phyloP scores from a whole-genome alignment of 2,329 filamentous ascomycete genomes.

The Ilyonectria destructans region DNA sequence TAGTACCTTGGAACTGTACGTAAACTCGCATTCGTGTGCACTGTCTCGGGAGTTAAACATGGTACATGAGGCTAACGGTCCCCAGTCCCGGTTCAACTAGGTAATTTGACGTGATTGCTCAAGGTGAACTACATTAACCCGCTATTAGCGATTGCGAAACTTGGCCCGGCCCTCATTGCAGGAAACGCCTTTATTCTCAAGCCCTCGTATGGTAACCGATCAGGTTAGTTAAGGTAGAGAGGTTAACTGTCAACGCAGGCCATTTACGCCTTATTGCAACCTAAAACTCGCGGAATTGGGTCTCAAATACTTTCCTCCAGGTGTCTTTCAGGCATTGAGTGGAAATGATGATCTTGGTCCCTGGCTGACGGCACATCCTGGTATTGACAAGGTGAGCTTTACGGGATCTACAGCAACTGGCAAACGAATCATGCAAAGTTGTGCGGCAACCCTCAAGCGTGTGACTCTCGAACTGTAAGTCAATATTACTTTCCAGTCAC shows the following conservation, averaged over 20 bases:
- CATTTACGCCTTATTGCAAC: constrained; percentile 71
- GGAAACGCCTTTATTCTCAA: constrained; percentile 72
- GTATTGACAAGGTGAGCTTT: constrained; percentile 75
- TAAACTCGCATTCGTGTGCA: no score
- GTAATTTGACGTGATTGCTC: neutral
- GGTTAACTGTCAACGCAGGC: constrained; percentile 34
- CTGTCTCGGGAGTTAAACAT: no score
- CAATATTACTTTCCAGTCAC: no score
- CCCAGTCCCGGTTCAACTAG: neutral
- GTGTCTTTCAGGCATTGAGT: constrained; percentile 74
- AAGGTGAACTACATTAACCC: constrained; percentile 59
- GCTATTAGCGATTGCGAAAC: constrained; percentile 66
- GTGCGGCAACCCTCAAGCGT: constrained; percentile 71
- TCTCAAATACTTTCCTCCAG: constrained; percentile 71
- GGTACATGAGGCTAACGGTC: neutral
- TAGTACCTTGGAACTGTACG: constrained; percentile 69
- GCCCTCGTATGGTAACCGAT: constrained; percentile 57
- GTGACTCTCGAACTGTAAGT: constrained; percentile 71
- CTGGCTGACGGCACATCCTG: constrained; percentile 71
- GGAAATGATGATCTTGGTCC: constrained; percentile 75
- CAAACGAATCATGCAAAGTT: constrained; percentile 72
- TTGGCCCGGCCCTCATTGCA: constrained; percentile 70
- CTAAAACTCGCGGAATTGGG: constrained; percentile 74
- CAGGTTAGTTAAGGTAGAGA: neutral
- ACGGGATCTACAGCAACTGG: constrained; percentile 74